These are phyloP conservation scores for Akanthomyces lecanii DNA, from an alignment of 2,329 filamentous ascomycete genomes.

Conservation along the genomic window DNA sequence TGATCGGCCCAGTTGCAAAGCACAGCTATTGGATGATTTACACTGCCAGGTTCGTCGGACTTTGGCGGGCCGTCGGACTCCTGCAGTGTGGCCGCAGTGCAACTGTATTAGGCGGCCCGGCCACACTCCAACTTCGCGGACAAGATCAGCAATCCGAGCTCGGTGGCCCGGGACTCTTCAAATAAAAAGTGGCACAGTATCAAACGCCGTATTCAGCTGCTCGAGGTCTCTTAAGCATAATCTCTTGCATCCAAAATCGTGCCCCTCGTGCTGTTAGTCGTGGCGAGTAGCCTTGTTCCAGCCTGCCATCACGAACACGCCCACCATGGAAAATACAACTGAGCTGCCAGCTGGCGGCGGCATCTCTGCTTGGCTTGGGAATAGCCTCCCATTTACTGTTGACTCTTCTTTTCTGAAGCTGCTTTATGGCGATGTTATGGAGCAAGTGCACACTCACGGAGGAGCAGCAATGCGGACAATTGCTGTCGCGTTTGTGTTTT, in stretches of 20 bases:
- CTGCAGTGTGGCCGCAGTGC: not conserved
- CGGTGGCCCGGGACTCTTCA: not conserved
- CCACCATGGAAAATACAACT: not conserved
- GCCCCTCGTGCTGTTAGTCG: not conserved
- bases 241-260: not conserved
- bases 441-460: not conserved
- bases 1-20: not conserved
- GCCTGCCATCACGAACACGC: not conserved
- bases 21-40: not conserved
- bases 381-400: not conserved
- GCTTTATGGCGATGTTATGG: not conserved
- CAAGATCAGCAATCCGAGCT: not conserved
- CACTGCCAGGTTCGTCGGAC: not conserved
- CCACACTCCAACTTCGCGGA: not conserved
- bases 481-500: not conserved
- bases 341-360: not conserved
- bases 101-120: not conserved
- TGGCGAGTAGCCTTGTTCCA: not conserved
- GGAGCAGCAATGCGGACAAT: not conserved
- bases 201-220: not conserved
- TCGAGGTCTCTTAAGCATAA: not conserved
- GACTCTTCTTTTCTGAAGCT: not conserved
- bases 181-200: not conserved
- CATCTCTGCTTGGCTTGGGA: not conserved
- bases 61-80: not conserved